A percentile compares a stretch with the other conserved stretches of the same genome.
Conservation (phyloP, 1,284 basidiomycete genomes). For the Ganoderma resinaceum region DNA sequence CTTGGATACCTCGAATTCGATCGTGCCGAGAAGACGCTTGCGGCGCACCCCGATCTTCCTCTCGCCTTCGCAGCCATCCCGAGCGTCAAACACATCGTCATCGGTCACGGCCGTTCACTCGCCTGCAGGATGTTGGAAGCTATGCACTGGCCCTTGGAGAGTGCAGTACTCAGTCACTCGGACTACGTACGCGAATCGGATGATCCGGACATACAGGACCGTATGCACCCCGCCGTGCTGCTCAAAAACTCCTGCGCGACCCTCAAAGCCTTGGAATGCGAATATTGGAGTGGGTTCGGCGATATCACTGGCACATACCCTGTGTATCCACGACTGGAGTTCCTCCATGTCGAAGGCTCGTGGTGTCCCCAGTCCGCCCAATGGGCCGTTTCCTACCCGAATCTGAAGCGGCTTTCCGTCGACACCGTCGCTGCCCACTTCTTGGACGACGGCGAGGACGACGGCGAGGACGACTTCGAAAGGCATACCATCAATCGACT, state of each 20-base stretch:
- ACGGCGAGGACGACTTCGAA: not conserved
- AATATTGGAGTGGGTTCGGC: constrained; percentile 13
- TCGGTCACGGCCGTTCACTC: constrained; percentile 10
- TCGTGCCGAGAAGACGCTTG: constrained; percentile 9
- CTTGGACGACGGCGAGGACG: too few relatives aligned
- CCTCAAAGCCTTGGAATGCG: constrained; percentile 6
- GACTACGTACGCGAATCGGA: not conserved
- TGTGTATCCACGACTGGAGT: constrained; percentile 10
- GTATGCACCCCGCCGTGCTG: constrained; percentile 18
- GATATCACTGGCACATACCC: constrained; percentile 12
- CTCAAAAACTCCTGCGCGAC: constrained; percentile 17
- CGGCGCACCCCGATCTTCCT: constrained; percentile 13
- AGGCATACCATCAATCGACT: not conserved
- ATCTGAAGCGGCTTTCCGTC: constrained; percentile 6
- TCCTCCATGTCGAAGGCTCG: not conserved
- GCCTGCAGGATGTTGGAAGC: constrained; percentile 19
- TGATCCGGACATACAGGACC: constrained; percentile 5
- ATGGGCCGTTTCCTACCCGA: constrained; percentile 12
- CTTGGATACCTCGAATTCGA: constrained; percentile 13
- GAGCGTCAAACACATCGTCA: constrained; percentile 13
- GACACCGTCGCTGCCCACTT: constrained; percentile 8
- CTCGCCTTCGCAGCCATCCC: constrained; percentile 15
- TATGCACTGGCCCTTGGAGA: constrained; percentile 20
- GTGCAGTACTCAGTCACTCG: not conserved
- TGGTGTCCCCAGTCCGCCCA: constrained; percentile 13